These are phyloP conservation scores for Pisolithus sp. DNA, from an alignment of 768 basidiomycete species.

Conservation along the genomic window DNA sequence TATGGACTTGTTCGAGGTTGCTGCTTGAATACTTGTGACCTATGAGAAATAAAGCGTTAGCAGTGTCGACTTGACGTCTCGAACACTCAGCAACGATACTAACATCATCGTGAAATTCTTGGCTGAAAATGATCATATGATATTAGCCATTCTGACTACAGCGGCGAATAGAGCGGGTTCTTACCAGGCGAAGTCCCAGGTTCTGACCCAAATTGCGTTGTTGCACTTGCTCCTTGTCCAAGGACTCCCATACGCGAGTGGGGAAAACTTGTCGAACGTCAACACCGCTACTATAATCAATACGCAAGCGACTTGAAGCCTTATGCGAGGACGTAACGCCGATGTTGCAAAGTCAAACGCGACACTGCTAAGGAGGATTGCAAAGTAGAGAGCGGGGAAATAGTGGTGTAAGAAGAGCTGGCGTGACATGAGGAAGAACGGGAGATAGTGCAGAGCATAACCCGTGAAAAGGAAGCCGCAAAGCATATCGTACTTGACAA, in stretches of 20 bases:
- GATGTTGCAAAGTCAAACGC: conserved; percentile 86
- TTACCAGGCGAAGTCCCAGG: conserved; percentile 94
- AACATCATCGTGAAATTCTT: conserved; percentile 29
- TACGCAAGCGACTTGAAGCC: conserved; percentile 76
- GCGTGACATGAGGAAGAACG: conserved; percentile 95
- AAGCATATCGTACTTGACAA: conserved; percentile 86
- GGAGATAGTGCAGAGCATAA: conserved; percentile 90
- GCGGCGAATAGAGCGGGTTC: conserved; percentile 9
- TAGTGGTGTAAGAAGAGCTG: conserved; percentile 99
- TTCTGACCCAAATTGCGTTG: conserved; percentile 78
- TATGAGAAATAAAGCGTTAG: conserved; percentile 45
- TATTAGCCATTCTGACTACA: neutral
- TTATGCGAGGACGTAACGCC: conserved; percentile 62
- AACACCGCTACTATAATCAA: conserved; percentile 68
- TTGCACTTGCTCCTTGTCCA: conserved; percentile 84
- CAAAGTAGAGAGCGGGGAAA: conserved; percentile 92
- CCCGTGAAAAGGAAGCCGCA: conserved; percentile 90
- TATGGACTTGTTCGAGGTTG: conserved; percentile 34
- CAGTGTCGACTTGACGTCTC: neutral
- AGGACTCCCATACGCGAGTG: conserved; percentile 73
- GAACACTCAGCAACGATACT: neutral
- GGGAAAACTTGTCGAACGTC: conserved; percentile 74
- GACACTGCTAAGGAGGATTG: conserved; percentile 68
- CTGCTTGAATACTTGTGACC: conserved; percentile 36
- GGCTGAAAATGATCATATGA: conserved; percentile 30